Evolutionary conservation across 768 basidiomycete species (phyloP).

Genomic region (Lentinula raphanica): DNA sequence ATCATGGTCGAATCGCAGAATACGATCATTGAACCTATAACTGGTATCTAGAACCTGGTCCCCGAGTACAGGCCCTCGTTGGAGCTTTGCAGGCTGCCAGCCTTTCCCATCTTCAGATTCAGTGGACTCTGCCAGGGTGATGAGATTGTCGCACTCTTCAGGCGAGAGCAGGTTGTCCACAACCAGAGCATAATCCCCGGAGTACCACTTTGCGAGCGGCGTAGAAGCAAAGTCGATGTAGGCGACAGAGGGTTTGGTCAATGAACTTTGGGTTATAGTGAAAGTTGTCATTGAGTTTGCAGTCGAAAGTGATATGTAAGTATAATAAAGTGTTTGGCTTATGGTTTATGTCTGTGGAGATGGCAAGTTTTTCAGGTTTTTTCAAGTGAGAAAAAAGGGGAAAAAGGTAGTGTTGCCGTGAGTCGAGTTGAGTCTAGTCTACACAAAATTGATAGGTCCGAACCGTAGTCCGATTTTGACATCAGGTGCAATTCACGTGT

Average conservation of each 20-base stretch:
- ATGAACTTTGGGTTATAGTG: background rate
- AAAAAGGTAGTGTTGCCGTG: too few species aligned
- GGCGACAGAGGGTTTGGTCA: background rate
- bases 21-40: constrained; percentile 36
- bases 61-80: constrained; percentile 14
- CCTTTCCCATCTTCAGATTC: constrained; percentile 24
- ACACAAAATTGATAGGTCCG: too few species aligned
- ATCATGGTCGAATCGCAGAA: constrained; percentile 30
- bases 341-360: too few species aligned
- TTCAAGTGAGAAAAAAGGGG: too few species aligned
- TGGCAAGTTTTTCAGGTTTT: too few species aligned
- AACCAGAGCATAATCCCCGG: constrained; percentile 35
- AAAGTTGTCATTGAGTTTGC: background rate
- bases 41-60: constrained; percentile 28
- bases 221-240: constrained; percentile 36
- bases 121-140: constrained; percentile 30
- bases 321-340: background rate
- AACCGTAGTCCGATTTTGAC: too few species aligned
- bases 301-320: background rate
- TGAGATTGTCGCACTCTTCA: constrained; percentile 35
- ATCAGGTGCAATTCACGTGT: too few species aligned
- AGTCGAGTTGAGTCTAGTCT: background rate
- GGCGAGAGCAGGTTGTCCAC: constrained; percentile 36
- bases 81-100: constrained; percentile 34
- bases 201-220: constrained; percentile 26